Conservation (phyloP, 148 eudicot species). For the Chenopodium quinoa region DNA sequence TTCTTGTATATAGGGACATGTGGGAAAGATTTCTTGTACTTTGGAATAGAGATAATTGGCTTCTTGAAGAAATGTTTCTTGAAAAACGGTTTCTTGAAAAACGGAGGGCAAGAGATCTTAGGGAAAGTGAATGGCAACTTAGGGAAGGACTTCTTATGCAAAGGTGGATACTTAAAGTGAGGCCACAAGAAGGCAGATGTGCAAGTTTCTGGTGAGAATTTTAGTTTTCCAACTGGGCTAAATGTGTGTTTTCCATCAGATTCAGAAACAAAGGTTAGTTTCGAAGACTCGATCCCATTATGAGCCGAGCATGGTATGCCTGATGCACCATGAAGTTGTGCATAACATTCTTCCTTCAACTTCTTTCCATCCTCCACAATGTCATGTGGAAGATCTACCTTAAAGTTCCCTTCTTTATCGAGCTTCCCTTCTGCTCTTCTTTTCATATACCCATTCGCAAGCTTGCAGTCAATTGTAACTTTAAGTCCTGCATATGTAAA, state of each 20-base stretch:
- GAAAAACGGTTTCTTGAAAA: slow-evolving; percentile 24
- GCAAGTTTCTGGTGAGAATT: slow-evolving; percentile 38
- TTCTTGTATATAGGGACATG: slow-evolving; percentile 16
- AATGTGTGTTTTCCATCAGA: slow-evolving; percentile 34
- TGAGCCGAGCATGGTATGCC: slow-evolving; percentile 32
- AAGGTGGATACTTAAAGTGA: slow-evolving; percentile 31
- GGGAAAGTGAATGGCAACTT: slow-evolving; percentile 14
- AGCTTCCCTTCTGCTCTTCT: slow-evolving; percentile 40
- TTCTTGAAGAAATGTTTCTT: slow-evolving; percentile 24
- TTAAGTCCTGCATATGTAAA: slow-evolving; percentile 34
- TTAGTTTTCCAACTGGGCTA: slow-evolving; percentile 30
- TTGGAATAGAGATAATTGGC: slow-evolving; percentile 24
- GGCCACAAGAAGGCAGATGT: slow-evolving; percentile 47
- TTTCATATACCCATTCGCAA: slow-evolving; percentile 31
- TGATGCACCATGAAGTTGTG: slow-evolving; percentile 47
- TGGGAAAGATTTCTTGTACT: not conserved
- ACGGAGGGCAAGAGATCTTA: slow-evolving; percentile 29
- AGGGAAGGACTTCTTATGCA: slow-evolving; percentile 17
- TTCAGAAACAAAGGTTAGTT: slow-evolving; percentile 29
- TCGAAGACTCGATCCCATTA: slow-evolving; percentile 32
- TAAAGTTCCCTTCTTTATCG: slow-evolving; percentile 38
- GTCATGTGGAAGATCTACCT: slow-evolving; percentile 30
- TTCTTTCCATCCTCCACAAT: slow-evolving; percentile 16
- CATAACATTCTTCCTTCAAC: slow-evolving; percentile 41
- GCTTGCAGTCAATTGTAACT: slow-evolving; percentile 47